Conservation (phyloP, 352 stramenopile genomes). For the Pythium monospermum region DNA sequence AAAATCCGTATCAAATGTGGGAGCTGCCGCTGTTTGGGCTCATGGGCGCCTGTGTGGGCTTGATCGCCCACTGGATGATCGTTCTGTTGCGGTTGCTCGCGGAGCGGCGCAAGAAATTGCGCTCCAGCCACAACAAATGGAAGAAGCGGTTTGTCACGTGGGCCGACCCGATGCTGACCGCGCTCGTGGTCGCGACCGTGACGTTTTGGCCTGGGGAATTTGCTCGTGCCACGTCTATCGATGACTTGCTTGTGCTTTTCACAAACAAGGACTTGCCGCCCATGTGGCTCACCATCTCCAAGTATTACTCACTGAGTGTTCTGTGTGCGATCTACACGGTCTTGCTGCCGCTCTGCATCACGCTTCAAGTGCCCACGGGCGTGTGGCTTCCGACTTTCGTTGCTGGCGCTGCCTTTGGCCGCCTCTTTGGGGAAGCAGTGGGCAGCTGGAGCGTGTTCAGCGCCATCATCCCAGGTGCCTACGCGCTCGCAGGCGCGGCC, state of each 20-base stretch:
- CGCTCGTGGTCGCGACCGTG: slow-evolving; percentile 53
- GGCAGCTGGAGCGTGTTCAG: slow-evolving; percentile 5
- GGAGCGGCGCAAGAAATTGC: slow-evolving; percentile 20
- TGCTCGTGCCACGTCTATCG: slow-evolving; percentile 41
- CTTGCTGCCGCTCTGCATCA: slow-evolving; percentile 78
- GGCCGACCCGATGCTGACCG: slow-evolving; percentile 60
- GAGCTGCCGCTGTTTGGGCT: slow-evolving; percentile 69
- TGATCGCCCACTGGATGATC: slow-evolving; percentile 53
- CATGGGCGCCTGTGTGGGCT: slow-evolving; percentile 52
- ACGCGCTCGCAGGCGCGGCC: slow-evolving; percentile 73
- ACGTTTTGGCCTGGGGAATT: slow-evolving; percentile 77
- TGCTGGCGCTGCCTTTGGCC: slow-evolving; percentile 71
- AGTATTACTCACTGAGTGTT: slow-evolving; percentile 56
- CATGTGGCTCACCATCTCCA: slow-evolving; percentile 49
- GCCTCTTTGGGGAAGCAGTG: slow-evolving; percentile 70
- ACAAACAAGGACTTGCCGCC: slow-evolving; percentile 38
- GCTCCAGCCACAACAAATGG: slow-evolving; percentile 33
- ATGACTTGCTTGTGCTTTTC: slow-evolving; percentile 63
- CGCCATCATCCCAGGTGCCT: slow-evolving; percentile 55
- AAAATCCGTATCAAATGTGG: slow-evolving; percentile 55
- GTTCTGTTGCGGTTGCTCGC: slow-evolving; percentile 54
- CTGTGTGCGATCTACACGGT: slow-evolving; percentile 50
- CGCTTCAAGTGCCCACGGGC: slow-evolving; percentile 70
- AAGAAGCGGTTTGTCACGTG: slow-evolving; percentile 55
- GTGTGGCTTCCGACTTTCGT: slow-evolving; percentile 86